phyloP scores from a whole-genome alignment of 2,329 filamentous ascomycete species.

The Fusarium sp. region DNA sequence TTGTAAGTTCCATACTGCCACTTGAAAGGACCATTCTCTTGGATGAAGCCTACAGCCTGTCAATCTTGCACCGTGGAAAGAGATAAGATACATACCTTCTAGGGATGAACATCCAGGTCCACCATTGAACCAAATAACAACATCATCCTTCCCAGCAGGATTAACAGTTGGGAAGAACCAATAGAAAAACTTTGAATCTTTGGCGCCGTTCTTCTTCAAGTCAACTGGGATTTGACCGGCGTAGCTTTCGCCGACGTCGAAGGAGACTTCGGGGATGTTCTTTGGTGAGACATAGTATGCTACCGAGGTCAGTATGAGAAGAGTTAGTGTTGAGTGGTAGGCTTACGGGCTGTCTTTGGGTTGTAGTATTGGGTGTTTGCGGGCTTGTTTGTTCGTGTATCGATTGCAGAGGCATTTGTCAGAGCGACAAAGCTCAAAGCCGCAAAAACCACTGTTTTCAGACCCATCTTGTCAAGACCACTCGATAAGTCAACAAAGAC shows the following conservation, averaged over 20 bases:
- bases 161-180: slow-evolving; percentile 42
- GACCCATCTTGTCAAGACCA: not conserved
- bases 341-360: slow-evolving; percentile 12
- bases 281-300: slow-evolving; percentile 7
- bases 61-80: rapidly evolving
- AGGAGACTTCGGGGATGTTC: not conserved
- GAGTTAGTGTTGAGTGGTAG: rapidly evolving
- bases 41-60: not conserved
- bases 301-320: not conserved
- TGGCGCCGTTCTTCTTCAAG: slow-evolving; percentile 11
- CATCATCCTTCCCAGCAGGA: slow-evolving; percentile 38
- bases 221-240: slow-evolving; percentile 23
- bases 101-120: slow-evolving; percentile 26
- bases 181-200: slow-evolving; percentile 38
- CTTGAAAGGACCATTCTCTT: slow-evolving; percentile 16
- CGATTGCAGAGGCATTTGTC: slow-evolving; percentile 6
- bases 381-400: slow-evolving; percentile 1
- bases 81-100: not conserved
- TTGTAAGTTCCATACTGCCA: slow-evolving; percentile 28
- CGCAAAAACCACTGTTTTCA: slow-evolving; percentile 3
- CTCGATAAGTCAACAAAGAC: not conserved
- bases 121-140: slow-evolving; percentile 41
- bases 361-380: slow-evolving; percentile 17
- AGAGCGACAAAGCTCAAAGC: slow-evolving; percentile 4
- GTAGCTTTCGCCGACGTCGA: slow-evolving; percentile 23